phyloP scores from a whole-genome alignment of 441 rosid genomes.

The Rhodomyrtus psidioides region DNA sequence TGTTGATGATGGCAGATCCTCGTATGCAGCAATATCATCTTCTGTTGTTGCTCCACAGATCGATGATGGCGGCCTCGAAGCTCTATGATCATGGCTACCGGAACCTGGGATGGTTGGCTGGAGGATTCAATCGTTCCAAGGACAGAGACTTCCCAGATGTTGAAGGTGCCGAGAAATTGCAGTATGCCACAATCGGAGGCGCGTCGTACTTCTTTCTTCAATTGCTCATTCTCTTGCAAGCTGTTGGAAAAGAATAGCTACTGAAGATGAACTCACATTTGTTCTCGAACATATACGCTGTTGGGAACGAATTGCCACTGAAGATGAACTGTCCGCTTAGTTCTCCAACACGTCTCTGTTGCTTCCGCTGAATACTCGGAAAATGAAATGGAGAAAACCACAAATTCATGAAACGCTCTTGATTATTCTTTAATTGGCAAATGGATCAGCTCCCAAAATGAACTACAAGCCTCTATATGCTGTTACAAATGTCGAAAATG shows the following conservation, averaged over 20 bases:
- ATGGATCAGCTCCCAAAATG: not conserved
- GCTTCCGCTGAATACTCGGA: not conserved
- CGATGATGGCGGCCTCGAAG: constrained; percentile 60
- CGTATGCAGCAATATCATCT: not conserved
- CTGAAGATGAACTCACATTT: not conserved
- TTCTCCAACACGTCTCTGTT: not conserved
- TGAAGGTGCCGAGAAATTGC: constrained; percentile 71
- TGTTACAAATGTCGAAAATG: not conserved
- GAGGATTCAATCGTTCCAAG: constrained; percentile 60
- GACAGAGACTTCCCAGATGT: constrained; percentile 50
- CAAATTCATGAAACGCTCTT: not conserved
- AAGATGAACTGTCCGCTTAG: not conserved
- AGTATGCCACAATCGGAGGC: constrained; percentile 82
- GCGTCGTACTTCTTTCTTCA: constrained; percentile 63
- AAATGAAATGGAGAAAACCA: not conserved
- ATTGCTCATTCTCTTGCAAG: constrained; percentile 47
- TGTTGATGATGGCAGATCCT: not conserved
- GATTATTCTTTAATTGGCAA: not conserved
- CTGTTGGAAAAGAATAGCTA: constrained; percentile 18
- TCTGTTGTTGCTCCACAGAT: constrained; percentile 22
- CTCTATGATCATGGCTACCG: constrained; percentile 47
- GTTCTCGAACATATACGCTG: constrained; percentile 19
- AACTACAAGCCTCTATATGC: not conserved
- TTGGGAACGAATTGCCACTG: constrained; percentile 14
- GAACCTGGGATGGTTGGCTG: constrained; percentile 79